Conservation (phyloP, 805 yeast species). For the Wickerhamomyces bisporus region DNA sequence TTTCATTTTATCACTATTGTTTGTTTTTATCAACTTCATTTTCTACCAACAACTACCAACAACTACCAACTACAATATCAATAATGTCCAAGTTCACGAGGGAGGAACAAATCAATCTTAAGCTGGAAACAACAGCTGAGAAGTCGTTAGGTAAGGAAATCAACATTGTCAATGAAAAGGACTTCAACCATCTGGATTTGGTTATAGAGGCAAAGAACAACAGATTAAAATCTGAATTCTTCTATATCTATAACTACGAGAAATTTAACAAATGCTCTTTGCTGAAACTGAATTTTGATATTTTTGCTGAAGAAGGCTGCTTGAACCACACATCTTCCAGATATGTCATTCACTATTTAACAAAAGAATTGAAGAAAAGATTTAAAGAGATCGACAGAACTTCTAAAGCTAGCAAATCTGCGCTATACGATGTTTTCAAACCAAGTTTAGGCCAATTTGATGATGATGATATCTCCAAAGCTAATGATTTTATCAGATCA, state of each 20-base stretch:
- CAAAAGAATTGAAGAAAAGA: slow-evolving; percentile 26
- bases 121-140: slow-evolving; percentile 23
- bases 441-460: slow-evolving; percentile 31
- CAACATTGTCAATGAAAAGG: slow-evolving; percentile 18
- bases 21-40: too few relatives aligned
- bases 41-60: too few relatives aligned
- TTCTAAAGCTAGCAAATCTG: slow-evolving; percentile 14
- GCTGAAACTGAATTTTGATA: slow-evolving; percentile 20
- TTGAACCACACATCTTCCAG: slow-evolving; percentile 30
- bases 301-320: slow-evolving; percentile 14
- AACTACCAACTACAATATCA: too few relatives aligned
- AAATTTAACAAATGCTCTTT: slow-evolving; percentile 25
- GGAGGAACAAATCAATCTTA: slow-evolving; percentile 4
- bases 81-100: background rate
- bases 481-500: slow-evolving; percentile 22
- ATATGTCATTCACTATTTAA: slow-evolving; percentile 29
- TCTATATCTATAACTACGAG: slow-evolving; percentile 29
- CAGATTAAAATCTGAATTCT: slow-evolving; percentile 24
- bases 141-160: slow-evolving; percentile 22
- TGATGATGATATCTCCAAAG: slow-evolving; percentile 24
- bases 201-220: slow-evolving; percentile 25
- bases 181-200: slow-evolving; percentile 23
- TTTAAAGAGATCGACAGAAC: slow-evolving; percentile 13
- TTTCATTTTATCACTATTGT: too few relatives aligned
- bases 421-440: slow-evolving; percentile 28